Evolutionary conservation across 2,329 filamentous ascomycete species (phyloP).

Genomic region (Falciphora oryzae): DNA sequence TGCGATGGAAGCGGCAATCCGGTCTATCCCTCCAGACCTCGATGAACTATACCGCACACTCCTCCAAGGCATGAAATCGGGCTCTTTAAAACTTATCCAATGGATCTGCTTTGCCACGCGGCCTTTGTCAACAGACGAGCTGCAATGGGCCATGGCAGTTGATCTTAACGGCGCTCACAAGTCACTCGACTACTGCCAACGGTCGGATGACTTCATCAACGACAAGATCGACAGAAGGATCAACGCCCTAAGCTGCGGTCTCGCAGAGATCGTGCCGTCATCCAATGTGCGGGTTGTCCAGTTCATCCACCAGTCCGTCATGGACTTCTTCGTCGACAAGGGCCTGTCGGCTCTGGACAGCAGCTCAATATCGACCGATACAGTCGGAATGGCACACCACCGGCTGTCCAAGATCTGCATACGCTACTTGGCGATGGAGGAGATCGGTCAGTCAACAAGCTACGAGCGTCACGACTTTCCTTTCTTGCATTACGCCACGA

Average conservation of each 20-base stretch:
- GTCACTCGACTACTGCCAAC: conserved; percentile 18
- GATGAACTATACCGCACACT: conserved; percentile 22
- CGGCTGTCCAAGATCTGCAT: conserved; percentile 1
- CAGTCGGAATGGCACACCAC: not conserved
- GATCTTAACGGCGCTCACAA: conserved; percentile 16
- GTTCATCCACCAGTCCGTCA: conserved; percentile 29
- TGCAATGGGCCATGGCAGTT: conserved; percentile 27
- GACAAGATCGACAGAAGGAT: conserved; percentile 17
- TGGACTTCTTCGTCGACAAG: conserved; percentile 25
- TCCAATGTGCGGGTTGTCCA: too few relatives aligned
- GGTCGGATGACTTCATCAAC: conserved; percentile 15
- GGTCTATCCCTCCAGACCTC: conserved; percentile 18
- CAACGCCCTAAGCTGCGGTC: conserved; percentile 22
- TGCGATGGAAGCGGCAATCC: conserved; percentile 19
- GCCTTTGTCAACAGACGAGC: conserved; percentile 21
- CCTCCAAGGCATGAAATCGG: conserved; percentile 15
- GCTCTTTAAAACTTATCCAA: conserved; percentile 22
- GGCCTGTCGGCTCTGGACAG: conserved; percentile 11
- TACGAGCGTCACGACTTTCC: too few relatives aligned
- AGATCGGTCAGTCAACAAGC: too few relatives aligned
- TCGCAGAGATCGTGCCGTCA: conserved; percentile 21
- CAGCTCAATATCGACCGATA: not conserved
- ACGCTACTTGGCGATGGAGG: not conserved
- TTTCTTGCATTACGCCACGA: not conserved
- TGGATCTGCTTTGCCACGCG: conserved; percentile 27